Evolutionary conservation across 768 basidiomycete species (phyloP), one percentile per base, ranked within the genome.

Genomic region (Xerocomus brunneocitrinus): DNA sequence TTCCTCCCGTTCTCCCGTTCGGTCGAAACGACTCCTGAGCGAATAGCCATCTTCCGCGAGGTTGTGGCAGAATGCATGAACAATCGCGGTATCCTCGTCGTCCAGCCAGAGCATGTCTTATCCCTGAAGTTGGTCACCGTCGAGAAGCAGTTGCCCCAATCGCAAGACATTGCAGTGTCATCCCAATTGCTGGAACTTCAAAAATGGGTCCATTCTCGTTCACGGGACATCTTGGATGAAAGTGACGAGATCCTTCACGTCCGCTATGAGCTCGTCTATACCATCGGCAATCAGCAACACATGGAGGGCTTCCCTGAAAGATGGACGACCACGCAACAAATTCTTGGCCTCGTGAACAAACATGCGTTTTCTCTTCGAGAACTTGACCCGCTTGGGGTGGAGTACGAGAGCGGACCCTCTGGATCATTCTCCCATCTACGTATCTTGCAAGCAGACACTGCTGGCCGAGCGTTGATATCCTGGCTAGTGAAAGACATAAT

Each of bases 81-180:
- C 0, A 60, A 61, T 38, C 62, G 68, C 13, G 81, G 79, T 0
- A 54, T 81, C 4, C 59, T 80, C 6, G 62, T 81, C 0, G 56
- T 67, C 7, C 79, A 81, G 35, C 80, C 80, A 0, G 79, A 81
- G 30, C 79, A 82, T 36, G 71, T 78, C 3, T 67, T 82, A 3
- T 81, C 80, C 0, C 75, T 76, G 54, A 69, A 72, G 54, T 63
- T 81, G 31, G 71, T 73, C 70, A 67, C 67, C 0, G 58, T 80
- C 4, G 73, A 81, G 38, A 61, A 53, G 31, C 59, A 63, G n/a
- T 54, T 69, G 5, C 24, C 39, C 14, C 8, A 16, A 14, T 32
- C 12, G 2, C 9, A 30, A 14, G 5, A 27, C 24, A 14, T 13
- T 14, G 28, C 48, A 7, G 54, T 54, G 25, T 58, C 60, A 9